These are phyloP conservation scores for Agaricales sp. DNA, from an alignment of 1,284 basidiomycete genomes.

Conservation along the genomic window DNA sequence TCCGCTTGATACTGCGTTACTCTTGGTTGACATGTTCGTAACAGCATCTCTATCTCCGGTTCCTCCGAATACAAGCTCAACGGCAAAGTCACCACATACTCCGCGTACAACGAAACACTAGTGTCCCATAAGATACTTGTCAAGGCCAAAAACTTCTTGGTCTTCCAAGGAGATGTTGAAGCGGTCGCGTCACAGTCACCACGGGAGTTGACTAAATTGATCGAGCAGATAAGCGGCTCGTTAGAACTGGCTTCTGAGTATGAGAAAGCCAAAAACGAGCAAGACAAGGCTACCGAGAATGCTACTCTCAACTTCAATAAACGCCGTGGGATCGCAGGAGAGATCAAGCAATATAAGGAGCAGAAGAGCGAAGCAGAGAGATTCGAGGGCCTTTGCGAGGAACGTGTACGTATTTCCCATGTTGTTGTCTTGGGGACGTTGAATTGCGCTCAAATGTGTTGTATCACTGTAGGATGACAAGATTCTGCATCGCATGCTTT, in stretches of 20 bases:
- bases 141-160: slow-evolving; percentile 98
- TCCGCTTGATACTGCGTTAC: background rate
- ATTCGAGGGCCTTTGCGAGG: slow-evolving; percentile 71
- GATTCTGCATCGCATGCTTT: slow-evolving; percentile 76
- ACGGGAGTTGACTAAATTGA: slow-evolving; percentile 80
- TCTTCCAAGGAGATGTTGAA: slow-evolving; percentile 99
- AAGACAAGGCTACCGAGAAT: slow-evolving; percentile 87
- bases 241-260: slow-evolving; percentile 86
- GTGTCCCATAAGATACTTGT: slow-evolving; percentile 92
- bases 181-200: slow-evolving; percentile 94
- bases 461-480: slow-evolving; percentile 70
- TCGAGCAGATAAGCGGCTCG: slow-evolving; percentile 94
- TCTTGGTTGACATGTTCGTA: slow-evolving; percentile 1
- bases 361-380: slow-evolving; percentile 91
- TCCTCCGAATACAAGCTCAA: slow-evolving; percentile 87
- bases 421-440: slow-evolving; percentile 7
- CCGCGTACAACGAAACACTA: slow-evolving; percentile 79
- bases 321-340: slow-evolving; percentile 85
- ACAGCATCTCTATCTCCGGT: slow-evolving; percentile 78
- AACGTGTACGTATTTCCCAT: slow-evolving; percentile 41
- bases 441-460: slow-evolving; percentile 3
- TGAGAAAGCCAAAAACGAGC: slow-evolving; percentile 78
- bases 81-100: slow-evolving; percentile 67
- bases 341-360: slow-evolving; percentile 96
- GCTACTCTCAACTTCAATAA: slow-evolving; percentile 93